phyloP scores from a whole-genome alignment of 345 rosid genomes.

The Populus tremula region DNA sequence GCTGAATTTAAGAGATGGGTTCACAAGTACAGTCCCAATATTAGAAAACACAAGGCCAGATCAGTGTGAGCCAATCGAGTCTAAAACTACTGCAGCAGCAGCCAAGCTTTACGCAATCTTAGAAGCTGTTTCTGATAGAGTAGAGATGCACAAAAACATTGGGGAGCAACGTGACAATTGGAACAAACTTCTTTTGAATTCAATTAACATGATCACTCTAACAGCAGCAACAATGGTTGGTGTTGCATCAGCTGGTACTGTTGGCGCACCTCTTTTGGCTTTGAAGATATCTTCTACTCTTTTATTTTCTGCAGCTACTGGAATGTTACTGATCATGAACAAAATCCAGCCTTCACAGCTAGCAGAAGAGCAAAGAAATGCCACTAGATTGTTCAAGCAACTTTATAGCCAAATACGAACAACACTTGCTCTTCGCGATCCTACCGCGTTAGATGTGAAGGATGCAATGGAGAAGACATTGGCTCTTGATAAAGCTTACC shows the following conservation, averaged over 20 bases:
- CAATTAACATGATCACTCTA: constrained; percentile 67
- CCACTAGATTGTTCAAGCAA: constrained; percentile 32
- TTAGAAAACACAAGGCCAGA: background rate
- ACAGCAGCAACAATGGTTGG: constrained; percentile 58
- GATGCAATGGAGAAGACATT: constrained; percentile 26
- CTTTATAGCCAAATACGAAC: constrained; percentile 23
- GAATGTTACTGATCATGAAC: constrained; percentile 33
- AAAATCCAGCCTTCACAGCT: constrained; percentile 47
- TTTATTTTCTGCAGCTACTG: constrained; percentile 33
- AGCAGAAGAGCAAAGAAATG: constrained; percentile 44
- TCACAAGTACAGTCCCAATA: background rate
- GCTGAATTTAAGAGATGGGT: too few relatives aligned
- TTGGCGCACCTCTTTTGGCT: constrained; percentile 29
- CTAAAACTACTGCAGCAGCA: constrained; percentile 14
- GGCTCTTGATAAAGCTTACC: constrained; percentile 39
- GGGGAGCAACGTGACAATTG: constrained; percentile 64
- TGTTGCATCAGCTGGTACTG: constrained; percentile 29
- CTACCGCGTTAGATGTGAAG: constrained; percentile 19
- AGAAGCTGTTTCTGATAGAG: constrained; percentile 57
- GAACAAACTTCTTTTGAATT: constrained; percentile 60
- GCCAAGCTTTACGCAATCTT: constrained; percentile 44
- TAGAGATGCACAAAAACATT: constrained; percentile 68
- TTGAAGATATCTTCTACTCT: constrained; percentile 41
- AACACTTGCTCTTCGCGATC: constrained; percentile 15
- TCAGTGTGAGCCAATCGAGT: background rate